A percentile compares a stretch with the other conserved stretches of the same genome.
These are phyloP conservation scores for Leptographium lundbergii DNA, from an alignment of 2,329 filamentous ascomycete genomes.

Conservation along the genomic window DNA sequence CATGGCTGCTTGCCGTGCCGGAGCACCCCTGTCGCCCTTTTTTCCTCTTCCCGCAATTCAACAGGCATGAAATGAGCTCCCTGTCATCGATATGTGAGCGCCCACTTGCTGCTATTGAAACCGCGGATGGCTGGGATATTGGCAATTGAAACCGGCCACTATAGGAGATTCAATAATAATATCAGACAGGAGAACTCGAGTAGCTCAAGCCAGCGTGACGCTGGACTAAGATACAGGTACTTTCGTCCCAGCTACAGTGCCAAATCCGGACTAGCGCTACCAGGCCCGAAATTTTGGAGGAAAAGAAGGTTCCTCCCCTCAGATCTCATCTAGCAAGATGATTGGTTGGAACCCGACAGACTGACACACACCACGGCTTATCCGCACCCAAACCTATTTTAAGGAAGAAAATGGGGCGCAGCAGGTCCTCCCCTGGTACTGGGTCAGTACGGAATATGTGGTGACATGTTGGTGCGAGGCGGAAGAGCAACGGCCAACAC, in stretches of 20 bases:
- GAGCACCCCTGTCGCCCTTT: neutral
- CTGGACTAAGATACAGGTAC: neutral
- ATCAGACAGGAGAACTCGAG: neutral
- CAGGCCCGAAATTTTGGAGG: neutral
- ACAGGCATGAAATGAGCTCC: neutral
- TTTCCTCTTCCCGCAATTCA: neutral
- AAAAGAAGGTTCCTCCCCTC: neutral
- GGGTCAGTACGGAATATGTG: neutral
- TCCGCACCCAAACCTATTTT: conserved; percentile 6
- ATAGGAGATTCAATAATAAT: neutral
- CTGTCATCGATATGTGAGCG: neutral
- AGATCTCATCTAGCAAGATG: neutral
- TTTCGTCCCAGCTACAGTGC: neutral
- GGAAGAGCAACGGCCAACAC: neutral
- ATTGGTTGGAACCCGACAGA: neutral
- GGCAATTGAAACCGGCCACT: neutral
- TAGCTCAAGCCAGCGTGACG: neutral
- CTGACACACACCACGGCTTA: neutral
- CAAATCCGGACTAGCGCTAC: neutral
- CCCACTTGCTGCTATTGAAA: neutral
- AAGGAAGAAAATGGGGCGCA: conserved; percentile 8
- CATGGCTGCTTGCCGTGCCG: no score
- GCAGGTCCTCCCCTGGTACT: neutral
- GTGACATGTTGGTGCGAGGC: neutral
- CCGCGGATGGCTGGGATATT: neutral